These are phyloP conservation scores for Eremothecium coryli DNA, from an alignment of 1,139 yeast species.

Conservation along the genomic window DNA sequence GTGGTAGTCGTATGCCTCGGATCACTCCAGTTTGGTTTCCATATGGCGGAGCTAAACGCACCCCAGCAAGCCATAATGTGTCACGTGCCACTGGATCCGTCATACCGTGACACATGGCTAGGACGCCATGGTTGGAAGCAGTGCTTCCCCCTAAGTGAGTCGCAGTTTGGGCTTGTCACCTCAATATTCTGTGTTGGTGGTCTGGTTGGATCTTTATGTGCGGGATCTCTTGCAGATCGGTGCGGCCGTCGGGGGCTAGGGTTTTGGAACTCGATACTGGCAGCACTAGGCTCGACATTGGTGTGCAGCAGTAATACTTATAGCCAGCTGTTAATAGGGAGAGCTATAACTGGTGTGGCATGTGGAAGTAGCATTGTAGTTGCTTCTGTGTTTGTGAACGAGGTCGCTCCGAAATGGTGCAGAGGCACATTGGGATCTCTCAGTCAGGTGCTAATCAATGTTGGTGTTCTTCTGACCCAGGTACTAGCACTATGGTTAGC, in stretches of 20 bases:
- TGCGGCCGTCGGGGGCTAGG: constrained; percentile 58
- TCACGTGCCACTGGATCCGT: constrained; percentile 17
- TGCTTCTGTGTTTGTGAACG: constrained; percentile 73
- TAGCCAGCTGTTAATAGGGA: constrained; percentile 46
- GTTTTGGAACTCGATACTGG: constrained; percentile 46
- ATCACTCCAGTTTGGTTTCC: constrained; percentile 83
- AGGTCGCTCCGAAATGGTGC: constrained; percentile 57
- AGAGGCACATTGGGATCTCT: constrained; percentile 79
- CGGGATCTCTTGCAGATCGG: constrained; percentile 60
- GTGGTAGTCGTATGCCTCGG: constrained; percentile 51
- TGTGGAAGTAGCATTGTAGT: constrained; percentile 85
- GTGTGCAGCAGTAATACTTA: constrained; percentile 46
- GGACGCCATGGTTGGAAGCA: constrained; percentile 28
- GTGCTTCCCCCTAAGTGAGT: constrained; percentile 55
- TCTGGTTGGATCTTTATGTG: constrained; percentile 61
- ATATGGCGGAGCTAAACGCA: constrained; percentile 81
- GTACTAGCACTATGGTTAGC: constrained; percentile 61
- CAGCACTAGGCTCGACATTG: constrained; percentile 57
- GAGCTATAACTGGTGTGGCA: constrained; percentile 72
- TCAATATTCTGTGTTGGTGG: constrained; percentile 86
- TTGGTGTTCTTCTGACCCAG: constrained; percentile 79
- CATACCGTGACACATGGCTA: constrained; percentile 25
- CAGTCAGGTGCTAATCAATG: constrained; percentile 77
- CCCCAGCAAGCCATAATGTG: constrained; percentile 61
- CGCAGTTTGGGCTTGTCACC: constrained; percentile 71